Conservation (phyloP, 2,329 filamentous ascomycete species). For the Dactylellina haptotyla region DNA sequence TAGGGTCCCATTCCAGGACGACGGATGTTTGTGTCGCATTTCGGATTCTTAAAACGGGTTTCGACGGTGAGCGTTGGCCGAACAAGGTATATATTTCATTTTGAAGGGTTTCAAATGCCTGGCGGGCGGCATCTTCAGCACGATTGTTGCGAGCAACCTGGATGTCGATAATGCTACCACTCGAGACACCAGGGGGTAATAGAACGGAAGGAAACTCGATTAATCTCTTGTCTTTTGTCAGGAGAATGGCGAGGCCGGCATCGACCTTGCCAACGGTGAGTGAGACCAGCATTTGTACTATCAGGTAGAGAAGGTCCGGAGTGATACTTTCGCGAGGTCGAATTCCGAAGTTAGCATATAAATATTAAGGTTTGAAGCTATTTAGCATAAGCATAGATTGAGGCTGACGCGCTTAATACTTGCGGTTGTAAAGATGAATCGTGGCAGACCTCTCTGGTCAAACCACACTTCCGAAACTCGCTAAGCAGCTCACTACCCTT, state of each 20-base stretch:
- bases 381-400: no score
- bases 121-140: slow-evolving; percentile 78
- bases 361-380: no score
- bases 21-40: slow-evolving; percentile 99
- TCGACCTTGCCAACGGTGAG: slow-evolving; percentile 99
- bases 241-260: slow-evolving; percentile 93
- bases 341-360: not conserved
- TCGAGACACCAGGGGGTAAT: slow-evolving; percentile 91
- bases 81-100: slow-evolving; percentile 87
- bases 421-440: no score
- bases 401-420: no score
- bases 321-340: not conserved
- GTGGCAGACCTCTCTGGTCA: no score
- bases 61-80: slow-evolving; percentile 78
- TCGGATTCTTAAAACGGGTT: slow-evolving; percentile 85
- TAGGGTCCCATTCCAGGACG: slow-evolving; percentile 96
- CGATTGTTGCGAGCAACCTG: slow-evolving; percentile 85
- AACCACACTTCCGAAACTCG: no score
- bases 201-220: slow-evolving; percentile 99
- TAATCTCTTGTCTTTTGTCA: slow-evolving; percentile 95
- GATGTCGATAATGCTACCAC: slow-evolving; percentile 97
- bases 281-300: slow-evolving; percentile 82
- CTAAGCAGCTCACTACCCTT: no score
- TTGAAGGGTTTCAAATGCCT: slow-evolving; percentile 85
- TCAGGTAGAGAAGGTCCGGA: not conserved